Evolutionary conservation across 2,329 filamentous ascomycete species (phyloP).

Genomic region (Stachybotrys chartarum): DNA sequence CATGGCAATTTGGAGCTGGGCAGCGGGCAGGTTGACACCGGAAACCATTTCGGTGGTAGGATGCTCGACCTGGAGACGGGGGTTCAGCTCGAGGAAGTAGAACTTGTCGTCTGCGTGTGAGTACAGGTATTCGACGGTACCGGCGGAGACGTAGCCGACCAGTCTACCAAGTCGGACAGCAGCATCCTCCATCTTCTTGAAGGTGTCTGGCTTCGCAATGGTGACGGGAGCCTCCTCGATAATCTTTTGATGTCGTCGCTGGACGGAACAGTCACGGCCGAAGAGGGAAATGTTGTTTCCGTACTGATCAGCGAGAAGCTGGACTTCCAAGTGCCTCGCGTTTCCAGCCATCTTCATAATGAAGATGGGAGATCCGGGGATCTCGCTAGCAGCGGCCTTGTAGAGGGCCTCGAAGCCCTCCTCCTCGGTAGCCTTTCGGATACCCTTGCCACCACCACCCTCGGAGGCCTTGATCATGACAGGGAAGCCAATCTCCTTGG

Average conservation of each 20-base stretch:
- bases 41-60: constrained; percentile 99
- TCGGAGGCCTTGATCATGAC: constrained; percentile 99
- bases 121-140: constrained; percentile 98
- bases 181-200: constrained; percentile 93
- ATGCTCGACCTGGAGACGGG: constrained; percentile 98
- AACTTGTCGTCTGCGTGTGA: constrained; percentile 97
- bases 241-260: constrained; percentile 98
- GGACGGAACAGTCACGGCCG: constrained; percentile 96
- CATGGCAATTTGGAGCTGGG: constrained; percentile 98
- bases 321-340: constrained; percentile 93
- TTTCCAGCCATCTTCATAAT: constrained; percentile 99
- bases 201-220: constrained; percentile 81
- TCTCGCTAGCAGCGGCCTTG: constrained; percentile 93
- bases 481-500: constrained; percentile 89
- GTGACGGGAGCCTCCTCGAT: constrained; percentile 98
- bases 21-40: constrained; percentile 92
- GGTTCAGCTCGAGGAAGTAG: constrained; percentile 98
- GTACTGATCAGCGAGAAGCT: constrained; percentile 96
- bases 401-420: constrained; percentile 82
- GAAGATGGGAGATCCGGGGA: constrained; percentile 97
- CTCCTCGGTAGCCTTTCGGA: constrained; percentile 85
- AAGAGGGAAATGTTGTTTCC: constrained; percentile 99
- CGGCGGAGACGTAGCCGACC: constrained; percentile 96
- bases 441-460: constrained; percentile 98
- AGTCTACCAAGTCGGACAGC: constrained; percentile 89